Base-by-base conservation (phyloP, 2,329 filamentous ascomycete species). In the Dothideomycetes sp. region DNA sequence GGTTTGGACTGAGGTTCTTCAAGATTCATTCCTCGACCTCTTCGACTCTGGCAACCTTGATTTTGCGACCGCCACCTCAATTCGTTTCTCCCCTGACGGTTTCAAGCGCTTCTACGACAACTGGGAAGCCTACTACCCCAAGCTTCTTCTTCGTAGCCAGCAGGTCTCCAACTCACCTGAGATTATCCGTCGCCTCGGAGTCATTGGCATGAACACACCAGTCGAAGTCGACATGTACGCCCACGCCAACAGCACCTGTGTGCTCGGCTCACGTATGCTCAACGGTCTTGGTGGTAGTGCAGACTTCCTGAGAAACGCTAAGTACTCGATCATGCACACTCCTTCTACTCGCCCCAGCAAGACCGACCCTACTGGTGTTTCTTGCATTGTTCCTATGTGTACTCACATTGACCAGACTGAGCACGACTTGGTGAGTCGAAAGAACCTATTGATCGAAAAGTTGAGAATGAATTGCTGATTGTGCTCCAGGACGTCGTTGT, bases 151-250 rank as follows among this genome's bases (percentile, higher is more conserved):
- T 33, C 83, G 87, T 47, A 80, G 80, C n/a, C 86, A 94, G 67
- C 77, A 84, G 58, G 83, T 94, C 8, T 88, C 82, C 55, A 94
- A 94, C 72, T 82, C 80, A 3, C 86, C 86, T 45, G 86, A 94
- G 64, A 87, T 94, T 64, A 94, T 94, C 67, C 78, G 84, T 41
- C 76, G 86, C 18, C 70, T 94, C 1, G 86, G 86, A 46, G 80
- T 87, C 50, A 94, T 94, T 53, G 86, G 84, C 60, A 94, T 94
- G 86, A 94, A 94, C 73, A 94, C 86, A 0, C 86, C 86, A 16
- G 84, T 94, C 33, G 87, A 94, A 65, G 86, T 94, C 12, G 87
- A 94, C 64, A 93, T 94, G 55, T 94, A 94, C 65, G 87, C 86
- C 2, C 86, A 94, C 65, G 87, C 87, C 53, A 94, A 94, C 75